phyloP scores from a whole-genome alignment of 2,329 filamentous ascomycete genomes.

The Teratosphaeria nubilosa region DNA sequence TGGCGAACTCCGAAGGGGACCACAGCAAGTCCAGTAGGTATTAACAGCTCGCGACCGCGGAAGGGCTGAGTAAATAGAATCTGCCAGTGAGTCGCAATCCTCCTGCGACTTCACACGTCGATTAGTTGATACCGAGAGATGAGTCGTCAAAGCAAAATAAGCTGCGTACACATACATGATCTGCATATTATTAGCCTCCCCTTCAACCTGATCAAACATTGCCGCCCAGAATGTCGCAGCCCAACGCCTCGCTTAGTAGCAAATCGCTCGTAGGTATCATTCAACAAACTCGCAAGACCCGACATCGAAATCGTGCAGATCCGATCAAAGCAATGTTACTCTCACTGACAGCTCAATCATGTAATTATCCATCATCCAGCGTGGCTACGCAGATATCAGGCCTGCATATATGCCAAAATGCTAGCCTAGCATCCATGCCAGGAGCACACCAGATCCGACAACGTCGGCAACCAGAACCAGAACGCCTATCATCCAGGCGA shows the following conservation, averaged over 20 bases:
- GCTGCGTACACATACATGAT: neutral
- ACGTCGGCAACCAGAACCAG: constrained; percentile 38
- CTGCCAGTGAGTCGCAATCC: too few relatives aligned
- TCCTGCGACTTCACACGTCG: too few relatives aligned
- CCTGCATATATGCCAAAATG: neutral
- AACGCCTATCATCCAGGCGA: constrained; percentile 37
- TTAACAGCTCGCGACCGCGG: too few relatives aligned
- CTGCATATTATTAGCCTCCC: neutral
- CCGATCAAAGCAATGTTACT: neutral
- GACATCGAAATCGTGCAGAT: neutral
- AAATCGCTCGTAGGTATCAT: neutral
- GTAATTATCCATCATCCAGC: neutral
- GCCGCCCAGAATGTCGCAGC: neutral
- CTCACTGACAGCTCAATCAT: neutral
- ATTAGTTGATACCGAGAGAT: too few relatives aligned
- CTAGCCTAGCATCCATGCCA: constrained; percentile 39
- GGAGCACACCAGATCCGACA: constrained; percentile 41
- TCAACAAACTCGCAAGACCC: neutral
- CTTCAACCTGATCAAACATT: neutral
- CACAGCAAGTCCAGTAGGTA: too few relatives aligned
- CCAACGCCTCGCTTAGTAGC: neutral
- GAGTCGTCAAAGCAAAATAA: too few relatives aligned
- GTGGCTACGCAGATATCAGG: neutral
- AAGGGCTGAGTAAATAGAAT: too few relatives aligned
- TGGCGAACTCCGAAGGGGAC: too few relatives aligned